phyloP scores from a whole-genome alignment of 768 basidiomycete genomes.

The Rhodotorula toruloides region DNA sequence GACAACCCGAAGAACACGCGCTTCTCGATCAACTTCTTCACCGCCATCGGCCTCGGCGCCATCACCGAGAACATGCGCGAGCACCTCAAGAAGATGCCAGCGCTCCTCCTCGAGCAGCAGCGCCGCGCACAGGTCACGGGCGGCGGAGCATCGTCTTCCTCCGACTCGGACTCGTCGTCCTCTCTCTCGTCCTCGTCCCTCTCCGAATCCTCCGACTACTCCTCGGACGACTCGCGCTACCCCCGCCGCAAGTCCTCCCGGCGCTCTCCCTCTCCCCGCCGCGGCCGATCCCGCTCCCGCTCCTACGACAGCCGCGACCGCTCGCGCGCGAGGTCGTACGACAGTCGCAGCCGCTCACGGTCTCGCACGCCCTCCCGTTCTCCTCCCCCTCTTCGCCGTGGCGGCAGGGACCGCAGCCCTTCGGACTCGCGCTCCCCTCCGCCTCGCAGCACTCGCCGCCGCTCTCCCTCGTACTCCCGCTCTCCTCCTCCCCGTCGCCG shows the following conservation, averaged over 20 bases:
- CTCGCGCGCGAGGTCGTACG: background rate
- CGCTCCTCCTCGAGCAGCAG: conserved; percentile 60
- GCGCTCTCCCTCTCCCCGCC: background rate
- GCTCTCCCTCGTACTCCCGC: conserved; percentile 1
- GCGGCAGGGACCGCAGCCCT: conserved; percentile 9
- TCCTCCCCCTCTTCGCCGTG: background rate
- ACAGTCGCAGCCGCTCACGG: conserved; percentile 20
- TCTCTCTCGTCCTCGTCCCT: conserved; percentile 38
- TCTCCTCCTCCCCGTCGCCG: conserved; percentile 7
- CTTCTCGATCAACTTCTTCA: conserved; percentile 66
- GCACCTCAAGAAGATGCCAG: conserved; percentile 91
- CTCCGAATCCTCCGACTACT: conserved; percentile 40
- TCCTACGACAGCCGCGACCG: conserved; percentile 20
- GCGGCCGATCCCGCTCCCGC: conserved; percentile 13
- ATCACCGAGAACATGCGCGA: conserved; percentile 96
- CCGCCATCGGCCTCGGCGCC: conserved; percentile 81
- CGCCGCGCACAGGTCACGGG: conserved; percentile 34
- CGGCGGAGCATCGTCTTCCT: conserved; percentile 21
- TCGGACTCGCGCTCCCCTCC: conserved; percentile 16
- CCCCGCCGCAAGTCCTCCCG: background rate
- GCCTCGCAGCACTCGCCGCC: conserved; percentile 6
- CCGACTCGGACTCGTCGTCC: conserved; percentile 41
- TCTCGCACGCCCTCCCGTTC: conserved; percentile 26
- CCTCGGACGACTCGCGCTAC: conserved; percentile 22
- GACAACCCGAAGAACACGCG: conserved; percentile 95